phyloP scores from a whole-genome alignment of 805 yeast species.

The Wickerhamiella azymoides region DNA sequence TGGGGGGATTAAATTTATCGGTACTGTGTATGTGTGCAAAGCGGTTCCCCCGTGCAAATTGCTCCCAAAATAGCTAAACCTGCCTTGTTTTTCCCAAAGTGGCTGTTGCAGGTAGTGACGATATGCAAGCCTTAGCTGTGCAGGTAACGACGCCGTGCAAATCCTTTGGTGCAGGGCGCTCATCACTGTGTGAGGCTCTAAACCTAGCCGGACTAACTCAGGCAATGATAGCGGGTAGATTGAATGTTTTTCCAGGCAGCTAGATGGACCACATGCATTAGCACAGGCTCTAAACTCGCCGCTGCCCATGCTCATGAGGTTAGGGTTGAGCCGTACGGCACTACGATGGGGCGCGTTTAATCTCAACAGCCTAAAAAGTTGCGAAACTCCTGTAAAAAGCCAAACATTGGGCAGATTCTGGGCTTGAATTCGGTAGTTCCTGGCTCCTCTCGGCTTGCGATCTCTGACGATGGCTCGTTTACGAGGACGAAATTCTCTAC shows the following conservation, averaged over 20 bases:
- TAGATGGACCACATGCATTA: no score
- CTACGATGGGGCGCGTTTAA: not conserved
- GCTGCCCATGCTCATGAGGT: not conserved
- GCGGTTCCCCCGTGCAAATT: not conserved
- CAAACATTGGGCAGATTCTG: no score
- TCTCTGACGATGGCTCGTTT: no score
- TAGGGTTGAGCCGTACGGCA: not conserved
- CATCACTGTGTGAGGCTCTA: not conserved
- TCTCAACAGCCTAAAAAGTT: no score
- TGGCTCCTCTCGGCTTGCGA: no score
- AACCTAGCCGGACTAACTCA: not conserved
- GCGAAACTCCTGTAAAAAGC: no score
- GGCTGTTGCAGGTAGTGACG: not conserved
- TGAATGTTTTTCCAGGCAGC: not conserved
- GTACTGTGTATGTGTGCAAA: no score
- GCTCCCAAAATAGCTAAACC: not conserved
- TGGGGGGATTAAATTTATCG: not conserved
- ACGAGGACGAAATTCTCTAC: no score
- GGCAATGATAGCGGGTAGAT: not conserved
- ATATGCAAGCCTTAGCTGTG: not conserved
- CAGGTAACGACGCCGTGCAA: not conserved
- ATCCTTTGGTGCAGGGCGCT: not conserved
- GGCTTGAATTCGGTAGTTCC: no score
- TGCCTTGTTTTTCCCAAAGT: not conserved
- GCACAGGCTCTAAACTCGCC: not conserved